A percentile compares a stretch with the other conserved stretches of the same genome.
These are phyloP conservation scores for Leishmania martiniquensis DNA, from an alignment of 208 protist species.

Conservation along the genomic window DNA sequence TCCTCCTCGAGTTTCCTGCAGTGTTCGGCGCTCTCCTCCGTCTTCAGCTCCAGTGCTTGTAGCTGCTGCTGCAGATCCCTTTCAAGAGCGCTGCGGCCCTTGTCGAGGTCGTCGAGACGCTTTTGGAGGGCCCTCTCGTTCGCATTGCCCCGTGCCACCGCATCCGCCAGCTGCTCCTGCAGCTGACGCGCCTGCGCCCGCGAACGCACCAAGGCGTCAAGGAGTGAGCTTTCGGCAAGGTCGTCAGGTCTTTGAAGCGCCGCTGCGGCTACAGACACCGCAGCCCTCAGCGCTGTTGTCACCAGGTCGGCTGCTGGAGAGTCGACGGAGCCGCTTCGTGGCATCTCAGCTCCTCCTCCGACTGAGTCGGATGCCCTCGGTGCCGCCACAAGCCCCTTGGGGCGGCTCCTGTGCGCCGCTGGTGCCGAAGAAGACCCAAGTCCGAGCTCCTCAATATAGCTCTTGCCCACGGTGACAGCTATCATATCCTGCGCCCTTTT, in stretches of 20 bases:
- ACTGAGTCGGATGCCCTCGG: not conserved
- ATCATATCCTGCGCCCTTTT: constrained; percentile 18
- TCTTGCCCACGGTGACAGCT: constrained; percentile 8
- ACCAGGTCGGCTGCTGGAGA: not conserved
- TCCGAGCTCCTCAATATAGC: constrained; percentile 1
- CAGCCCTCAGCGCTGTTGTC: not conserved
- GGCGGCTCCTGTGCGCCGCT: not conserved
- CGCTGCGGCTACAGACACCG: not conserved
- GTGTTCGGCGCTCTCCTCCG: constrained; percentile 13
- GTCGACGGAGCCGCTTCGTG: not conserved
- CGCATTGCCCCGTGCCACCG: not conserved
- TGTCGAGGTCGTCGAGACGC: constrained; percentile 11
- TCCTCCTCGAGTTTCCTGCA: constrained; percentile 15
- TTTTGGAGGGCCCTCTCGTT: constrained; percentile 11
- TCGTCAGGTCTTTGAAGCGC: not conserved
- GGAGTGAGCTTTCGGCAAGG: constrained; percentile 1
- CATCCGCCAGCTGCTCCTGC: constrained; percentile 19
- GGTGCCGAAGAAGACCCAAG: not conserved
- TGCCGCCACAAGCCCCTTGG: no score
- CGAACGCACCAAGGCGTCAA: constrained; percentile 21
- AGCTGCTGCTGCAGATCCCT: constrained; percentile 17
- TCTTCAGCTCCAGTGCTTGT: constrained; percentile 4
- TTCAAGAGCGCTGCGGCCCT: constrained; percentile 5
- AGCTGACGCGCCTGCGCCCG: constrained; percentile 14
- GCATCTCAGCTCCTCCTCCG: not conserved